phyloP scores from a whole-genome alignment of 768 basidiomycete species.

The Suillus placidus region DNA sequence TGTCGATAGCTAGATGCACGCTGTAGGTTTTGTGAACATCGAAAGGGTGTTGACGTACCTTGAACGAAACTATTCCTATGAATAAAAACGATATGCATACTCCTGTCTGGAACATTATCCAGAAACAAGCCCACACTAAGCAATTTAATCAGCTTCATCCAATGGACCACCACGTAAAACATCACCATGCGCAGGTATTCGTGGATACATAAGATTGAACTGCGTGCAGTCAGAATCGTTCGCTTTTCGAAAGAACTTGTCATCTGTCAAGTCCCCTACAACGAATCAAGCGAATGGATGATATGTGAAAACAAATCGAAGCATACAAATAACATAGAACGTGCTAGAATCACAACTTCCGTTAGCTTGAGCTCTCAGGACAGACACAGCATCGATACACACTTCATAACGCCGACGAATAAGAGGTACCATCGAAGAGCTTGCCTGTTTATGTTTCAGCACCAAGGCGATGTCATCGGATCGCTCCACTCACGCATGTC shows the following conservation, averaged over 20 bases:
- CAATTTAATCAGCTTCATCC: conserved; percentile 6
- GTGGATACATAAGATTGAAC: conserved; percentile 74
- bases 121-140: conserved; percentile 82
- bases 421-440: conserved; percentile 84
- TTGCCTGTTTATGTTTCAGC: conserved; percentile 46
- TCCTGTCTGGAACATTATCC: conserved; percentile 79
- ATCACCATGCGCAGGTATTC: conserved; percentile 72
- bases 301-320: not conserved
- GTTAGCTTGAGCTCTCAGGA: conserved; percentile 14
- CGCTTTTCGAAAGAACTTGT: conserved; percentile 91
- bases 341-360: conserved; percentile 45
- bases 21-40: conserved; percentile 12
- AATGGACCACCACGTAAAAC: conserved; percentile 2
- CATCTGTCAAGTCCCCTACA: conserved; percentile 91
- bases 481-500: conserved; percentile 69
- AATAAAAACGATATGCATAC: conserved; percentile 79
- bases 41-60: conserved; percentile 44
- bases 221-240: conserved; percentile 95
- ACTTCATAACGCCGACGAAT: conserved; percentile 88
- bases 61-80: conserved; percentile 83
- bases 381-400: conserved; percentile 28
- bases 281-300: conserved; percentile 13
- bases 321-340: conserved; percentile 86
- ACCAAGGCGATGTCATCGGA: conserved; percentile 12
- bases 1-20: conserved; percentile 36